Evolutionary conservation across 805 yeast genomes (phyloP), one percentile per base, ranked within the genome.

Genomic region (Maudiozyma bulderi): DNA sequence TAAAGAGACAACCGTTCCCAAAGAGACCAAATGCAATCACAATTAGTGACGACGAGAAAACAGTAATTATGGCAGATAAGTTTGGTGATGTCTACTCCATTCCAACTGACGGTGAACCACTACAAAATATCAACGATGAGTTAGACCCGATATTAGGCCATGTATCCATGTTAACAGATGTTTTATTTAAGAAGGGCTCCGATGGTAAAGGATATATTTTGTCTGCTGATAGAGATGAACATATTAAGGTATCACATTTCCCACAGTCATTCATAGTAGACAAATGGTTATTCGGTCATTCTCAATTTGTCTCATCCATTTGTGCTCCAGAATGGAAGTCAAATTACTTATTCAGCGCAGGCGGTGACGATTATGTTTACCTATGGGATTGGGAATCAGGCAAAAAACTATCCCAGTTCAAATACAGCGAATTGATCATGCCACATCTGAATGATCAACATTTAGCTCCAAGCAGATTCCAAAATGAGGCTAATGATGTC

Each of bases 141-240:
- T 64, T 78, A 42, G 75, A 71, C 38, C 97, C 97, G 2, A 73
- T 91, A 6, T 69, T 91, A 47, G 99, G 99, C 7, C 99, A 93
- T 67, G 98, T 93, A 5, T 90, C 97, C 3, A 88, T 93, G 96
- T 75, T 93, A 52, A 85, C 95, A n/a, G 88, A 82, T 53, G 75
- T 90, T 2, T 47, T 54, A n/a, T 46, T 57, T 44, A 49, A 52
- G 2, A 50, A 45, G 30, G 58, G 57, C 45, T 31, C 57, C 1
- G 43, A 54, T 0, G 76, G 73, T 8, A 75, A 76, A 51, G 48
- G 65, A 42, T 84, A 67, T 51, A 64, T 90, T 13, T 73, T 91
- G 48, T 81, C 95, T 1, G 81, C 90, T 38, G 99, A 93, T 69
- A 77, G 99, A 67, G 99, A 93, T 67, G 99, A 93, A 67, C 99